Conservation (phyloP, 129 eudicot genomes). For the Saussurea involucrata region DNA sequence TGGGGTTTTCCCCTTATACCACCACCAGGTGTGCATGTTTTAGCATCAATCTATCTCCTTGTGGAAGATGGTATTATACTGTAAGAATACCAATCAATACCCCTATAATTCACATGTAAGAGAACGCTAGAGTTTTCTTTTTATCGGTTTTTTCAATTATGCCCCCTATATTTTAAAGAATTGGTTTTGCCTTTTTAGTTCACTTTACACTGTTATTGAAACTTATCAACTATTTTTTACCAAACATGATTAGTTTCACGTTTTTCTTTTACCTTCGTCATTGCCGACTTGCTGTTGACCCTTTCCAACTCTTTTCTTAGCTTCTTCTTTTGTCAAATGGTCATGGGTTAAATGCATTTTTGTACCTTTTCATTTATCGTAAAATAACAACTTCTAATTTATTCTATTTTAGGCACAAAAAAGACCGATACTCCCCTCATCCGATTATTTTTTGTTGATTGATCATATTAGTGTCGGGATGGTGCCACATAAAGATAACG, state of each 20-base stretch:
- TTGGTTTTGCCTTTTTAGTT: not conserved
- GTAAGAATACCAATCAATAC: not conserved
- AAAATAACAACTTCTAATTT: not conserved
- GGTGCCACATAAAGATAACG: not conserved
- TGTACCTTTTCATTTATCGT: not conserved
- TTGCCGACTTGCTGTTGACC: too few species aligned
- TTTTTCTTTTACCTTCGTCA: too few species aligned
- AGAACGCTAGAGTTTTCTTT: not conserved
- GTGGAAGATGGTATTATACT: not conserved
- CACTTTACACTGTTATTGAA: not conserved
- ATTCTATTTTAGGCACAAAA: too few species aligned
- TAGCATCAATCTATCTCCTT: not conserved
- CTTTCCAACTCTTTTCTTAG: too few species aligned
- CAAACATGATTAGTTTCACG: too few species aligned
- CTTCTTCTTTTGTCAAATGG: too few species aligned
- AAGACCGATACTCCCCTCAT: too few species aligned
- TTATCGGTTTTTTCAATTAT: not conserved
- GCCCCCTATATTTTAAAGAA: not conserved
- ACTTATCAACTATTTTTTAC: not conserved
- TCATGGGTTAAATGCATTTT: too few species aligned
- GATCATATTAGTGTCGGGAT: not conserved
- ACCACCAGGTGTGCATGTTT: slow-evolving; percentile 5
- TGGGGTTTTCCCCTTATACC: not conserved
- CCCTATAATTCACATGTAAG: not conserved
- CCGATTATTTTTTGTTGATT: not conserved